phyloP scores from a whole-genome alignment of 140 eudicot species.

The Oenanthe javanica region DNA sequence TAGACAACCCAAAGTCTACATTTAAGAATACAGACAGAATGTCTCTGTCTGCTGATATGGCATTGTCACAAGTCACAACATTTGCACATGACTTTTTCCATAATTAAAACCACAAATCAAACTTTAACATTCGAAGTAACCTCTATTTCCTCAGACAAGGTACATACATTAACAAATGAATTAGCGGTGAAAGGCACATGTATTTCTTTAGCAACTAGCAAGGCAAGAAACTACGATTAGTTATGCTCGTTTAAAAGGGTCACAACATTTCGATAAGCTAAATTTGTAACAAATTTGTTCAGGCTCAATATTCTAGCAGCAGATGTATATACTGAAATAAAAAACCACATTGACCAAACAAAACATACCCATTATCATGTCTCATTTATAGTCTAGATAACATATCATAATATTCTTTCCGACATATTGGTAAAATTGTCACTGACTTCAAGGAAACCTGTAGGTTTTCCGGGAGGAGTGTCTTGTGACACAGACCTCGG shows the following conservation, averaged over 20 bases:
- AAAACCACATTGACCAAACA: background rate
- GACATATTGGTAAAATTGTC: background rate
- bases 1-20: no score
- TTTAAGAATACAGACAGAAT: background rate
- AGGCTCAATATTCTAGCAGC: no score
- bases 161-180: no score
- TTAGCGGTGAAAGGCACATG: no score
- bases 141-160: no score
- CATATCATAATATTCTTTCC: background rate
- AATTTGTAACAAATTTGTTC: no score
- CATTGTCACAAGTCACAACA: background rate
- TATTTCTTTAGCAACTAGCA: background rate
- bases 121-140: no score
- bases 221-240: background rate
- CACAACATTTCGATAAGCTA: no score
- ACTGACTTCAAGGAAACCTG: background rate
- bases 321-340: background rate
- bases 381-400: background rate
- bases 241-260: background rate
- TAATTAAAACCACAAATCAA: no score
- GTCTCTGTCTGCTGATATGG: background rate
- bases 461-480: background rate
- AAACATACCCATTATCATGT: background rate
- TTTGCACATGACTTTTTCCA: no score
- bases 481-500: background rate